Conservation (phyloP, 2,329 filamentous ascomycete species). For the Fusarium sp. region DNA sequence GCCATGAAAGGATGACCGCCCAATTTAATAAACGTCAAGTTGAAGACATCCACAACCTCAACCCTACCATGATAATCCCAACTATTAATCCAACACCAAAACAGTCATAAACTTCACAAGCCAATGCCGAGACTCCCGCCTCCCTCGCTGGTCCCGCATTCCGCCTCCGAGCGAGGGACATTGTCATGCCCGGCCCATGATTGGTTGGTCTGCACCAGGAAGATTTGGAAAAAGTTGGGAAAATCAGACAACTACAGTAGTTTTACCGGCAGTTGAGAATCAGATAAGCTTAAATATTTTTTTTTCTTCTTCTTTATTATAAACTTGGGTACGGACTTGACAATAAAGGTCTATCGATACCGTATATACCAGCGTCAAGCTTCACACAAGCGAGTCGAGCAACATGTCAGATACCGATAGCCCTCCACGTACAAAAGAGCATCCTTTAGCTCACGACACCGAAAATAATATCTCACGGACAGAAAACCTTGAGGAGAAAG, state of each 20-base stretch:
- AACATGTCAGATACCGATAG: not conserved
- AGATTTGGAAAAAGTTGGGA: not conserved
- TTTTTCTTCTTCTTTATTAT: not conserved
- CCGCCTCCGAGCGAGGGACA: slow-evolving; percentile 17
- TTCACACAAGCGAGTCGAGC: too few relatives aligned
- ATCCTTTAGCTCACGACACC: slow-evolving; percentile 8
- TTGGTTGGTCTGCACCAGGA: slow-evolving; percentile 14
- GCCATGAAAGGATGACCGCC: too few relatives aligned
- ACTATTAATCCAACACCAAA: not conserved
- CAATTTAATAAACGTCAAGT: too few relatives aligned
- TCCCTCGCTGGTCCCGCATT: not conserved
- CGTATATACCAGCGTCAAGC: not conserved
- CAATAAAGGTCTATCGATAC: not conserved
- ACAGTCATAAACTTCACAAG: not conserved
- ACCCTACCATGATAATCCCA: too few relatives aligned
- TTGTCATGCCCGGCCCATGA: slow-evolving; percentile 43
- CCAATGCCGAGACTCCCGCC: slow-evolving; percentile 1
- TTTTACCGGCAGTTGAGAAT: not conserved
- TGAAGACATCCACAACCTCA: too few relatives aligned
- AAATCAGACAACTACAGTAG: slow-evolving; percentile 1
- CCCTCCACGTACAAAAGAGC: slow-evolving; percentile 4
- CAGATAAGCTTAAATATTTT: not conserved
- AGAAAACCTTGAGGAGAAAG: not conserved
- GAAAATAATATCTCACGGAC: slow-evolving; percentile 12
- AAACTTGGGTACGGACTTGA: not conserved